Percentiles rank a stretch among this genome's conserved stretches.
Conservation (phyloP, 163 green algal species). For the Chlamydomonas reinhardtii region DNA sequence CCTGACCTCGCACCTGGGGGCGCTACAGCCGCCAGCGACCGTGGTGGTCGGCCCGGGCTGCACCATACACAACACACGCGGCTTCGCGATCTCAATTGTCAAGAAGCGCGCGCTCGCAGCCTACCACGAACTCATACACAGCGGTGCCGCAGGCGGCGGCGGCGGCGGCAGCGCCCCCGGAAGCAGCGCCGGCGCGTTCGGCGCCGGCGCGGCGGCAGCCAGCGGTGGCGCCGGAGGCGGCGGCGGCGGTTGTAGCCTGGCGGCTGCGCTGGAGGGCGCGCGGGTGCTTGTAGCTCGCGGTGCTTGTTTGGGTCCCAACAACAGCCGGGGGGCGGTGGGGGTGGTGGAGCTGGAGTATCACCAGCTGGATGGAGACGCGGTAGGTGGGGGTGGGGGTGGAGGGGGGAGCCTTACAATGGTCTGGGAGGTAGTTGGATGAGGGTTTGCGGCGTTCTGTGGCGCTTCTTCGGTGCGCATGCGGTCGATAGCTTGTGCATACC, state of each 20-base stretch:
- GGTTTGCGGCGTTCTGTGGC: no score
- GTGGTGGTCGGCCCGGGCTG: constrained; percentile 45
- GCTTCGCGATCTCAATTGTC: constrained; percentile 55
- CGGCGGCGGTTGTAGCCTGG: constrained; percentile 17
- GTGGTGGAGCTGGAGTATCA: constrained; percentile 59
- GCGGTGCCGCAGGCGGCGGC: not conserved
- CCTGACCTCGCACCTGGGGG: constrained; percentile 5
- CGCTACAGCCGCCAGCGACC: constrained; percentile 52
- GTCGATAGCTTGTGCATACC: no score
- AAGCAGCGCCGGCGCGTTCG: not conserved
- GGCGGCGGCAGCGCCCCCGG: not conserved
- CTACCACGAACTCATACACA: constrained; percentile 35
- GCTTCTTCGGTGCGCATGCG: no score
- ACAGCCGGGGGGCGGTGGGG: constrained; percentile 50
- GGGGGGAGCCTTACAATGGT: not conserved
- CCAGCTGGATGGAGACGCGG: constrained; percentile 49
- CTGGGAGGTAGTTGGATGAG: not conserved
- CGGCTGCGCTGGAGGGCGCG: constrained; percentile 39
- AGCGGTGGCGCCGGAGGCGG: not conserved
- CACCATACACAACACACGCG: constrained; percentile 44
- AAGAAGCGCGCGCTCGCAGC: constrained; percentile 39
- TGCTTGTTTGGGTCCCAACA: constrained; percentile 20
- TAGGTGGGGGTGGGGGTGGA: not conserved
- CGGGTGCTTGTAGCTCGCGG: constrained; percentile 36
- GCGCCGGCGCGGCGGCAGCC: not conserved